Evolutionary conservation across 257 asterid genomes (phyloP).

Genomic region (Plantago ovata): DNA sequence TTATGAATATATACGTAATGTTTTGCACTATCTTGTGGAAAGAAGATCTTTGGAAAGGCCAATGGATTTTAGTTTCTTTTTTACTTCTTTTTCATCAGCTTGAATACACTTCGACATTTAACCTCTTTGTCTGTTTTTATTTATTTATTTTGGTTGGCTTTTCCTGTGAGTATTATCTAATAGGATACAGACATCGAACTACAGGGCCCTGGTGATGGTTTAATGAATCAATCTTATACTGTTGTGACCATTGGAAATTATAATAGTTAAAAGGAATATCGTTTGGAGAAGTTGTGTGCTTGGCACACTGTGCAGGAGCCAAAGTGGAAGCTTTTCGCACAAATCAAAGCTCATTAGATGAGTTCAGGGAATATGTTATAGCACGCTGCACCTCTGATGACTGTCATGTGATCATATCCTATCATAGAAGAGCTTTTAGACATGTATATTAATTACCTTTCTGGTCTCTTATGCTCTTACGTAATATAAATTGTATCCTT

Average conservation of each 20-base stretch:
- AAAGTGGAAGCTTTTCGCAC: slow-evolving; percentile 63
- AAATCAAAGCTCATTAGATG: slow-evolving; percentile 49
- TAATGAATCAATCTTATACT: slow-evolving; percentile 75
- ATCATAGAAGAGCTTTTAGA: slow-evolving; percentile 45
- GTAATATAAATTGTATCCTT: no score
- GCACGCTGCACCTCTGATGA: slow-evolving; percentile 47
- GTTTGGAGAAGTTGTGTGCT: slow-evolving; percentile 66
- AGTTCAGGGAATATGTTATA: slow-evolving; percentile 51
- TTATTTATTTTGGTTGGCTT: not conserved
- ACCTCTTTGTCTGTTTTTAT: not conserved
- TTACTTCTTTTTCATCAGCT: not conserved
- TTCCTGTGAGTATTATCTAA: not conserved
- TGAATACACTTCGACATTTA: not conserved
- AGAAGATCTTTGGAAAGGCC: not conserved
- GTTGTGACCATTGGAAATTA: slow-evolving; percentile 72
- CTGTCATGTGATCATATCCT: slow-evolving; percentile 64
- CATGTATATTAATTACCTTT: slow-evolving; percentile 50
- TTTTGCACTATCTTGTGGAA: no score
- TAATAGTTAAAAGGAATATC: slow-evolving; percentile 59
- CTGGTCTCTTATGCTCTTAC: no score
- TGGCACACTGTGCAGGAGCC: slow-evolving; percentile 81
- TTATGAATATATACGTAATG: no score
- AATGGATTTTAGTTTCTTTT: not conserved
- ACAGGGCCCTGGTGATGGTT: slow-evolving; percentile 91
- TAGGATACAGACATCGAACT: slow-evolving; percentile 11